Evolutionary conservation across 2,329 filamentous ascomycete species (phyloP), one percentile per base, ranked within the genome.

Genomic region (Colletotrichum gloeosporioides): DNA sequence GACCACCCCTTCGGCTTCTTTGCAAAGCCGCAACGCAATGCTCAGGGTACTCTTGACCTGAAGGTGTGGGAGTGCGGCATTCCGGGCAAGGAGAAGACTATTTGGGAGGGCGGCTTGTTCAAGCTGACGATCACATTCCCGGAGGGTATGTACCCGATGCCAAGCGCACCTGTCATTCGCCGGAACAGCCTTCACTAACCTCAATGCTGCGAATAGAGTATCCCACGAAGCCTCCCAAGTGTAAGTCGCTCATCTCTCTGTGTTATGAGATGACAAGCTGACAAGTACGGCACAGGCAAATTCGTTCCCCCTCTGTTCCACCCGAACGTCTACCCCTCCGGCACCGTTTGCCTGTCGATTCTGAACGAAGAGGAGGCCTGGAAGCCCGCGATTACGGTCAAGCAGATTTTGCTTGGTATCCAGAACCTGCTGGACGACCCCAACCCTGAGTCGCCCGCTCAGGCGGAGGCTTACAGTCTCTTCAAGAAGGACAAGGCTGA

Each of bases 1-100:
- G 96, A 99, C 81, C 97, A 99, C 82, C 98, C 98, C 0, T 99
- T 99, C 82, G 97, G 97, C 77, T 99, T 99, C 88, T 98, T 95
- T 85, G 97, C 97, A 29, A 95, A 96, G 83, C 97, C 98, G 15
- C 89, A 93, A 78, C 94, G 96, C 80, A 96, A 92, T 78, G 62
- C 76, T 1, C 85, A 95, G 79, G 96, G 96, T 71, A 92, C 95
- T 2, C 90, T 99, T 69, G 97, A 99, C 83, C 89, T 99, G 78
- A 98, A 98, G 90, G 92, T 93, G 79, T 99, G 97, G 97, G 96
- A 99, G 81, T 99, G 97, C 82, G 96, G 96, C 59, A 95, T 99
- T 59, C 97, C 97, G 5, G 97, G 98, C 82, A 98, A 98, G 84
- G 93, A 98, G 77, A 97, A 98, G 88, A 99, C 98, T 0, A 93